Evolutionary conservation across 495 filamentous ascomycete species (phyloP).

Genomic region (Trichodelitschia bisporula): DNA sequence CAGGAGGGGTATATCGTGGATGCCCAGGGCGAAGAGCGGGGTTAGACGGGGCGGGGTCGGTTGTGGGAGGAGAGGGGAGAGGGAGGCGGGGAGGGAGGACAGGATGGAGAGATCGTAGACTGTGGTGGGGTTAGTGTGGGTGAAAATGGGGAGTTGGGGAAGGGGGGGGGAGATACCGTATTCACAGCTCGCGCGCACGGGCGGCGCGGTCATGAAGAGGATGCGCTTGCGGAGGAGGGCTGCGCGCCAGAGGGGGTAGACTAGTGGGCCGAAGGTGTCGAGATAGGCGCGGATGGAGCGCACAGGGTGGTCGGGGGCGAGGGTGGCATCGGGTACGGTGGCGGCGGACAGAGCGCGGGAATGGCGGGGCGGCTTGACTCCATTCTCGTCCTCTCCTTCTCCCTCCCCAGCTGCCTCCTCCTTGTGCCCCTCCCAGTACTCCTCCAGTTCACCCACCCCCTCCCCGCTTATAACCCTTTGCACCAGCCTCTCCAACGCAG

Average conservation of each 20-base stretch:
- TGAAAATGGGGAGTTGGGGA: not conserved
- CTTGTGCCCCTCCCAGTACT: not conserved
- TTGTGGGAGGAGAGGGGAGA: constrained; percentile 36
- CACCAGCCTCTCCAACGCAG: constrained; percentile 48
- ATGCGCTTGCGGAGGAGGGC: constrained; percentile 73
- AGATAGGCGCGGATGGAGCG: constrained; percentile 53
- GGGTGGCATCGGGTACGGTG: constrained; percentile 35
- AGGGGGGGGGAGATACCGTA: constrained; percentile 36
- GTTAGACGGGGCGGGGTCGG: constrained; percentile 36
- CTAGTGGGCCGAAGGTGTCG: constrained; percentile 64
- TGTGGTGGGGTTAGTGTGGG: constrained; percentile 12
- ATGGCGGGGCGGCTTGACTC: too few species aligned
- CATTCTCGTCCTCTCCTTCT: too few species aligned
- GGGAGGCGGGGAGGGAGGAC: constrained; percentile 45
- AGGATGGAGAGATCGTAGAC: constrained; percentile 88
- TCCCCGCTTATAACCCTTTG: constrained; percentile 29
- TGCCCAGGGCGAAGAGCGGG: constrained; percentile 70
- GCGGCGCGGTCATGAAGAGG: constrained; percentile 58
- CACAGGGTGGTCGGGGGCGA: constrained; percentile 65
- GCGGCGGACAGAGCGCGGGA: constrained; percentile 7
- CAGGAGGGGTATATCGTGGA: constrained; percentile 74
- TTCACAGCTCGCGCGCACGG: constrained; percentile 65
- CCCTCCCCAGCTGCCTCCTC: not conserved
- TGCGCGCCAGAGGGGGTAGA: constrained; percentile 80
- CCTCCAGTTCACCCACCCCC: constrained; percentile 1